phyloP scores from a whole-genome alignment of 352 stramenopile genomes.

The Phytophthora sansomeana region DNA sequence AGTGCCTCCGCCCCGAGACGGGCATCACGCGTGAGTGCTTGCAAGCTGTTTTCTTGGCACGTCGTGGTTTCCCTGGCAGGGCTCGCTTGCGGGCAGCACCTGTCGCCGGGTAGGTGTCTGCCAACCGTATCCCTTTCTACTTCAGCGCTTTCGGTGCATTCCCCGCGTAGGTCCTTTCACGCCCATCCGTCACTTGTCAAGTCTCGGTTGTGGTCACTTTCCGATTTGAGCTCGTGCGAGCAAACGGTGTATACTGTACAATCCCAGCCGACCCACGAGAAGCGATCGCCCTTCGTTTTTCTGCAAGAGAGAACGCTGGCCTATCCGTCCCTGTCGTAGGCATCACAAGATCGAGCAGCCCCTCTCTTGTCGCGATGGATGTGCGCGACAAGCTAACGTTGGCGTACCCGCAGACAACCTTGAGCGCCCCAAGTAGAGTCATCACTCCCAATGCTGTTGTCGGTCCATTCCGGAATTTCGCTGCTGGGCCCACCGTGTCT shows the following conservation, averaged over 20 bases:
- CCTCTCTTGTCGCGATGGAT: conserved; percentile 39
- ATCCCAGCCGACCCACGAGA: conserved; percentile 22
- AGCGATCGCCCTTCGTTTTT: conserved; percentile 27
- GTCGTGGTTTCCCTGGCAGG: conserved; percentile 19
- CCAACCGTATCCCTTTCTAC: conserved; percentile 20
- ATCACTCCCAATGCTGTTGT: conserved; percentile 24
- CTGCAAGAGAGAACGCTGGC: conserved; percentile 28
- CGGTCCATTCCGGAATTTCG: conserved; percentile 32
- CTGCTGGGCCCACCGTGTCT: conserved; percentile 23
- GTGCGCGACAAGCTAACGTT: conserved; percentile 41
- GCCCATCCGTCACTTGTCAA: conserved; percentile 23
- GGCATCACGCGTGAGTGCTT: conserved; percentile 28
- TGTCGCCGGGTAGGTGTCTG: conserved; percentile 27
- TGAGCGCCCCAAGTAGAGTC: conserved; percentile 23
- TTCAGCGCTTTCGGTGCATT: conserved; percentile 38
- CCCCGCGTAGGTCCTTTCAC: conserved; percentile 17
- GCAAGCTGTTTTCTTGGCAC: conserved; percentile 41
- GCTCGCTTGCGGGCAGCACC: conserved; percentile 31
- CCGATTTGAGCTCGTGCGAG: conserved; percentile 15
- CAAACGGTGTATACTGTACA: conserved; percentile 5
- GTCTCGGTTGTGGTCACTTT: conserved; percentile 20
- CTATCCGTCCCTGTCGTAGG: conserved; percentile 27
- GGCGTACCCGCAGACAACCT: conserved; percentile 25
- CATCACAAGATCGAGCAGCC: conserved; percentile 35
- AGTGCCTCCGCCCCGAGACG: conserved; percentile 36